phyloP scores from a whole-genome alignment of 129 eudicot genomes.

The Oenanthe sinensis region DNA sequence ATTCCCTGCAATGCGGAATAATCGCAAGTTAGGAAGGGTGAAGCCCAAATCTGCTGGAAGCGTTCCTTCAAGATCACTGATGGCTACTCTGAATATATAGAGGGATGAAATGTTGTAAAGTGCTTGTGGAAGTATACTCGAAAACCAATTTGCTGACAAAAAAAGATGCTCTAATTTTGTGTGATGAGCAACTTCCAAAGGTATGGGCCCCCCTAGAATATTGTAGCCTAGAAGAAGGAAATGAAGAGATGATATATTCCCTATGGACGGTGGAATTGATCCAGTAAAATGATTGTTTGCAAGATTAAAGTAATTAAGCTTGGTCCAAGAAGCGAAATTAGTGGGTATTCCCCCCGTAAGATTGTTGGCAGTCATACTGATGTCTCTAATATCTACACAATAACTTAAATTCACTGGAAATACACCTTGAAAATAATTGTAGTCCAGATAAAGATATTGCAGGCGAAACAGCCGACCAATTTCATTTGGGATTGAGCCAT shows the following conservation, averaged over 20 bases:
- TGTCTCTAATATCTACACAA: not conserved
- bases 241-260: too few species aligned
- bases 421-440: not conserved
- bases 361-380: not conserved
- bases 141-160: too few species aligned
- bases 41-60: conserved; percentile 6
- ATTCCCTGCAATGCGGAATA: too few species aligned
- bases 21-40: conserved; percentile 6
- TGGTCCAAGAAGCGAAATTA: not conserved
- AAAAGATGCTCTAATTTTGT: too few species aligned
- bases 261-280: too few species aligned
- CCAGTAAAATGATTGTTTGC: too few species aligned
- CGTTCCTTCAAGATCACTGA: not conserved
- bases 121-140: too few species aligned
- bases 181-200: not conserved
- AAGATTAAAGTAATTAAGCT: too few species aligned
- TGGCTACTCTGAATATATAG: too few species aligned
- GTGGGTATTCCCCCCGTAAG: not conserved
- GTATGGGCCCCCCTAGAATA: not conserved
- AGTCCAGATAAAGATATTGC: not conserved
- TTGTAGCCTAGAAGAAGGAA: not conserved
- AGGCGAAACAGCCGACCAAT: not conserved
- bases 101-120: conserved; percentile 3
- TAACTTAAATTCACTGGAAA: not conserved
- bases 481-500: conserved; percentile 2